Percentiles rank a stretch among this genome's conserved stretches.
These are phyloP conservation scores for Onygenales sp. DNA, from an alignment of 2,329 filamentous ascomycete genomes.

Conservation along the genomic window DNA sequence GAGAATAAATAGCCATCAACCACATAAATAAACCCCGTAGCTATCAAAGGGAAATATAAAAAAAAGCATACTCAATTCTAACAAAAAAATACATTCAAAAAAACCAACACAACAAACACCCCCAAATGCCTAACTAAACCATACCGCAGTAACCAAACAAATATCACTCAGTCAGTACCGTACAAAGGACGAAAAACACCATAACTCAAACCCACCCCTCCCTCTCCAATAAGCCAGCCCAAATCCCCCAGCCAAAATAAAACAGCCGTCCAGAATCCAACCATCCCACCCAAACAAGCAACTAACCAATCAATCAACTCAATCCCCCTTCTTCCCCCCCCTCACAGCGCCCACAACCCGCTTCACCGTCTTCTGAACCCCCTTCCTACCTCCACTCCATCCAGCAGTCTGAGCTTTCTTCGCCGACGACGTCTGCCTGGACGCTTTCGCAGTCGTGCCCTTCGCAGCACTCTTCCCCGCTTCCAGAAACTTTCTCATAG, in stretches of 20 bases:
- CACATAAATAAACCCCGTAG: no score
- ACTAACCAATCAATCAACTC: not conserved
- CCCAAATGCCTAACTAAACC: no score
- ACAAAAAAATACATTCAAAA: no score
- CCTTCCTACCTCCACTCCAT: not conserved
- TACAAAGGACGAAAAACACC: no score
- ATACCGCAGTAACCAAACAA: no score
- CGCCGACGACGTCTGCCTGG: not conserved
- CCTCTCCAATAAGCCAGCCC: no score
- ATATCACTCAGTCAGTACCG: no score
- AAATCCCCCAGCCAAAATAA: no score
- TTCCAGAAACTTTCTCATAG: constrained; percentile 8
- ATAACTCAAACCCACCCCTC: no score
- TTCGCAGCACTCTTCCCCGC: not conserved
- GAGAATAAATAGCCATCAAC: constrained; percentile 19
- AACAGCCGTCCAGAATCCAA: not conserved
- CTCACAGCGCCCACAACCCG: not conserved
- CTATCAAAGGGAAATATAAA: constrained; percentile 19
- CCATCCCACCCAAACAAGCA: not conserved
- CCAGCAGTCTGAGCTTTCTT: not conserved
- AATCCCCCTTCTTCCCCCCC: not conserved
- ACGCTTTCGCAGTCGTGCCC: not conserved
- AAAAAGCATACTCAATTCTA: no score
- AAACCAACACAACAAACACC: no score
- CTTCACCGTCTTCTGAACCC: not conserved